Percentiles rank a stretch among this genome's conserved stretches.
Conservation (phyloP, 305 asterid species). For the Rubia balearica region DNA sequence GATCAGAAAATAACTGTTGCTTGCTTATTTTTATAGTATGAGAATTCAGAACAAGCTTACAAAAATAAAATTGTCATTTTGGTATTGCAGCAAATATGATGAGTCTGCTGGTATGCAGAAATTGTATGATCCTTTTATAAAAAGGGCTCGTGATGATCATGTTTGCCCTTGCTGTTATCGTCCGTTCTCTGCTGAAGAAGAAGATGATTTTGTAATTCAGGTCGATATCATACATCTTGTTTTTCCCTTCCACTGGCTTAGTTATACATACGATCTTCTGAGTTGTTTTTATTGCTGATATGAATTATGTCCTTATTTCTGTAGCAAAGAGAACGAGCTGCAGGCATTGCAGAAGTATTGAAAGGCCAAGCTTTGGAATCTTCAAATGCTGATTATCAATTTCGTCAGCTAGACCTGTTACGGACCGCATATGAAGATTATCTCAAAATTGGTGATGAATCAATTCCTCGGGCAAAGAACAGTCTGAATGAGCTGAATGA, state of each 20-base stretch:
- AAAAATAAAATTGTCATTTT: slow-evolving; percentile 8
- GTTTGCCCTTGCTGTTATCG: slow-evolving; percentile 91
- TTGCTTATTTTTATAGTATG: slow-evolving; percentile 1
- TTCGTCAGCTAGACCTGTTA: slow-evolving; percentile 88
- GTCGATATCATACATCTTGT: slow-evolving; percentile 25
- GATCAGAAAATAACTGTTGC: not conserved
- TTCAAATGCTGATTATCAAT: slow-evolving; percentile 58
- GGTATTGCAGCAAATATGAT: slow-evolving; percentile 53
- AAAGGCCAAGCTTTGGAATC: slow-evolving; percentile 51
- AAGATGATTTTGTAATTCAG: slow-evolving; percentile 85
- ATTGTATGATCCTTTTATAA: slow-evolving; percentile 73
- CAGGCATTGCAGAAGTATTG: slow-evolving; percentile 52
- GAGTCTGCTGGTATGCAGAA: slow-evolving; percentile 58
- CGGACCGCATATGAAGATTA: slow-evolving; percentile 77
- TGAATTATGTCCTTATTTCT: slow-evolving; percentile 15
- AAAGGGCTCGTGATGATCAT: slow-evolving; percentile 81
- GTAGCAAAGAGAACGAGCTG: slow-evolving; percentile 73
- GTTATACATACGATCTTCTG: slow-evolving; percentile 14
- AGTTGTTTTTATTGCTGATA: slow-evolving; percentile 16
- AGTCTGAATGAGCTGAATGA: slow-evolving; percentile 55
- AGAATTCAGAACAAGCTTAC: not conserved
- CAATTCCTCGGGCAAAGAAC: slow-evolving; percentile 72
- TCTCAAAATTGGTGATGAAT: slow-evolving; percentile 56
- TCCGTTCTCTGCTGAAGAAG: slow-evolving; percentile 80
- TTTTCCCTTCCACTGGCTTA: slow-evolving; percentile 12